Base-by-base conservation (phyloP, 768 basidiomycete species). In the Auriscalpium vulgare region DNA sequence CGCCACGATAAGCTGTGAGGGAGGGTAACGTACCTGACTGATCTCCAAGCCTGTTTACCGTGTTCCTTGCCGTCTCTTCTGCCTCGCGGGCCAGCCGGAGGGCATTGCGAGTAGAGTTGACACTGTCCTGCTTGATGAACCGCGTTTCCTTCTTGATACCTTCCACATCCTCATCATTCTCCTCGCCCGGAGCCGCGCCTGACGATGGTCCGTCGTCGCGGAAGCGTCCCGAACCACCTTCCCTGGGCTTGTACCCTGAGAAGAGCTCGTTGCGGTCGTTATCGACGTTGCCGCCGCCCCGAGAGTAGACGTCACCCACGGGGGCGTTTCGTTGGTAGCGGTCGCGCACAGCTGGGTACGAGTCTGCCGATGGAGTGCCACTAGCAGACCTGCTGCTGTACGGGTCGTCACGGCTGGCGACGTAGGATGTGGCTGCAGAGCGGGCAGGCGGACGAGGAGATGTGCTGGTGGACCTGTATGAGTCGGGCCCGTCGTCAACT, bases 81-180 rank as follows among this genome's bases (percentile, higher is more conserved):
- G 95, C 93, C 70, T 98, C 94, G n/a, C 87, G 78, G 40, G 95
- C 95, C 67, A 97, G 78, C 45, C 93, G 80, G 51, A 99, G 77
- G 11, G 95, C 95, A 71, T 98, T 97, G 63, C 95, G 76, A 1
- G 93, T 89, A 14, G 89, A 88, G 54, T 82, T 85, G 48, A 95
- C 85, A 66, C 85, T 88, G 64, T 97, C 95, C 71, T 97, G 93
- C 73, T 99, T 98, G 59, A 88, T 68, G 65, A 81, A 89, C 55
- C 85, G 80, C 57, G 90, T 93, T 71, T 94, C 87, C 64, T 91
- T 83, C 73, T 97, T 97, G 72, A 99, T 97, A 23, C 87, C 91
- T 72, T 99, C 95, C 6, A 94, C 75, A 60, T 94, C 94, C 57
- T 93, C 91, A 1, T 92, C 90, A 51, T 82, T 83, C 67, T 88